Percentiles rank a stretch among this genome's conserved stretches.
Evolutionary conservation across 2,329 filamentous ascomycete species (phyloP).

Genomic region (Ascochyta lentis): DNA sequence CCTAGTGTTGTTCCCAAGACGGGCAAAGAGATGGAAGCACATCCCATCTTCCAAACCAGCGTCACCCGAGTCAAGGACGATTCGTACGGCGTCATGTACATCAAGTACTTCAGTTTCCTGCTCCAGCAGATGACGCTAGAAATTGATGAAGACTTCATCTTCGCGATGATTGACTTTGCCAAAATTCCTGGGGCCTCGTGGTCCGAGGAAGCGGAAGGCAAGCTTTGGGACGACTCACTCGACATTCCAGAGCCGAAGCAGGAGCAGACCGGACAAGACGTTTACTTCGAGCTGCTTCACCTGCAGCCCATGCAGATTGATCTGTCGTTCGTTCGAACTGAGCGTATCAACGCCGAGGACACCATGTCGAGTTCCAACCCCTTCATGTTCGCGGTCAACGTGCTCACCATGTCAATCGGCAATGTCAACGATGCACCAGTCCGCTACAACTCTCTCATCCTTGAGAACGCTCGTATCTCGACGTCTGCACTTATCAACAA

Average conservation of each 20-base stretch:
- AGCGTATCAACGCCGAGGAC: constrained; percentile 94
- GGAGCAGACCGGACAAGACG: constrained; percentile 84
- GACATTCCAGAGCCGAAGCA: constrained; percentile 92
- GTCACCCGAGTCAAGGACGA: constrained; percentile 96
- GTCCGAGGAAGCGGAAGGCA: constrained; percentile 82
- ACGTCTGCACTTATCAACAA: constrained; percentile 83
- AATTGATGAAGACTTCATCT: constrained; percentile 97
- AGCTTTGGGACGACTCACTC: constrained; percentile 85
- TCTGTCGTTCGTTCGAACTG: constrained; percentile 94
- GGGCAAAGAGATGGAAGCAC: constrained; percentile 92
- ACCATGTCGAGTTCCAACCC: constrained; percentile 88
- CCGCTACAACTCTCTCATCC: constrained; percentile 87
- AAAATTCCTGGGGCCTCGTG: constrained; percentile 91
- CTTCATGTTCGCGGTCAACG: constrained; percentile 98
- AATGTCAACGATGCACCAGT: constrained; percentile 98
- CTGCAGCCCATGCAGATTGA: constrained; percentile 98
- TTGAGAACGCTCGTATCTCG: constrained; percentile 94
- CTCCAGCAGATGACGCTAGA: constrained; percentile 98
- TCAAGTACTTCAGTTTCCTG: constrained; percentile 95
- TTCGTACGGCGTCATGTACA: constrained; percentile 95
- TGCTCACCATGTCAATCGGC: constrained; percentile 98
- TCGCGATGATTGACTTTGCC: constrained; percentile 91
- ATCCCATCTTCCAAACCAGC: constrained; percentile 91
- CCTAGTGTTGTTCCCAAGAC: constrained; percentile 98
- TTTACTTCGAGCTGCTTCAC: constrained; percentile 97